phyloP scores from a whole-genome alignment of 768 basidiomycete genomes.

The Termitomyces sp. region DNA sequence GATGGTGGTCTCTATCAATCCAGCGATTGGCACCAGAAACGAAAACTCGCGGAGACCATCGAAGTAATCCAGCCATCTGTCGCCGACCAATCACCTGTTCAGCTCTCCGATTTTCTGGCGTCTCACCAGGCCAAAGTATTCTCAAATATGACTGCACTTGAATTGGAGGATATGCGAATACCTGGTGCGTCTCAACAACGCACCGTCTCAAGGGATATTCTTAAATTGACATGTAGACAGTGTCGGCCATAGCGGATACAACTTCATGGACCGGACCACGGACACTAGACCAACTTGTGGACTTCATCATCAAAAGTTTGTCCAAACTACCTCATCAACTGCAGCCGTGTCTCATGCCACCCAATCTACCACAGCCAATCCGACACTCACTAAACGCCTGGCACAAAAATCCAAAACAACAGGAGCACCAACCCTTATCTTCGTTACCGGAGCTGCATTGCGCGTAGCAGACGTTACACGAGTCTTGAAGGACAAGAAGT shows the following conservation, averaged over 20 bases:
- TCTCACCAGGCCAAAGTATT: constrained; percentile 69
- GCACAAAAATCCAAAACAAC: constrained; percentile 71
- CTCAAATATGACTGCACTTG: constrained; percentile 67
- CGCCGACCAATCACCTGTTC: constrained; percentile 54
- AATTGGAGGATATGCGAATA: constrained; percentile 77
- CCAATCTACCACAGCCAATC: constrained; percentile 50
- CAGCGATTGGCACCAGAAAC: constrained; percentile 47
- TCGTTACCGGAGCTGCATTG: constrained; percentile 85
- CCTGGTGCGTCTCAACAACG: constrained; percentile 54
- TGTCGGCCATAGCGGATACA: constrained; percentile 72
- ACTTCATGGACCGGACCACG: constrained; percentile 69
- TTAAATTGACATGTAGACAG: constrained; percentile 59
- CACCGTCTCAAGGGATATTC: constrained; percentile 26
- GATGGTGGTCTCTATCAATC: not conserved
- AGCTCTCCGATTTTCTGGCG: constrained; percentile 62
- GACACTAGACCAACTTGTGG: constrained; percentile 66
- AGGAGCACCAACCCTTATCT: constrained; percentile 86
- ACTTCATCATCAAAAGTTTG: constrained; percentile 77
- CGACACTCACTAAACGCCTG: constrained; percentile 65
- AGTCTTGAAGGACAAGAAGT: constrained; percentile 62
- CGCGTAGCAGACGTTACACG: constrained; percentile 88
- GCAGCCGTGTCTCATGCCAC: not conserved
- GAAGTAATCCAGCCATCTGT: constrained; percentile 43
- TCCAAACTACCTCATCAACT: not conserved
- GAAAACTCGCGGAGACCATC: constrained; percentile 51